A percentile compares a stretch with the other conserved stretches of the same genome.
These are phyloP conservation scores for Coccomyxa subellipsoidea DNA, from an alignment of 163 green algal species.

Conservation along the genomic window DNA sequence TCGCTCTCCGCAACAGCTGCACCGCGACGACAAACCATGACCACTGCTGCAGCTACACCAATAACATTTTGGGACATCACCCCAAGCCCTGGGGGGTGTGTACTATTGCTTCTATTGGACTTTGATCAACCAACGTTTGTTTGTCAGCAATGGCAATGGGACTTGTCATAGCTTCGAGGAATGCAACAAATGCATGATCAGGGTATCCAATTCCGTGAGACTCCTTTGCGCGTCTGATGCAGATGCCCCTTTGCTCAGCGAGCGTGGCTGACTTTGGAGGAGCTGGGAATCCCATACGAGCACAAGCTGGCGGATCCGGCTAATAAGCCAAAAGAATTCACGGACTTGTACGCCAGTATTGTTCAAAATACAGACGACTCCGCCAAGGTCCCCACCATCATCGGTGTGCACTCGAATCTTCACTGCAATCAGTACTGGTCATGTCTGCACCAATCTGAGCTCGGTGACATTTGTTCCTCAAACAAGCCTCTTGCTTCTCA, in stretches of 20 bases:
- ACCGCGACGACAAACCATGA: not conserved
- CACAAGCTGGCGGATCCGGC: not conserved
- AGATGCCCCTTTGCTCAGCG: slow-evolving; percentile 9
- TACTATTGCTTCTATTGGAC: not conserved
- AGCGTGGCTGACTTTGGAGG: slow-evolving; percentile 2
- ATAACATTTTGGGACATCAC: not conserved
- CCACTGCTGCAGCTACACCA: not conserved
- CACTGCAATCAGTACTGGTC: not conserved
- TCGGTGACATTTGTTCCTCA: too few relatives aligned
- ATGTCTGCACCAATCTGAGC: too few relatives aligned
- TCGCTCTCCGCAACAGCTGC: not conserved
- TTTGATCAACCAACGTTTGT: not conserved
- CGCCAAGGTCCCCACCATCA: slow-evolving; percentile 10
- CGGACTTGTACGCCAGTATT: slow-evolving; percentile 1
- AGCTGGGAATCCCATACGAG: not conserved
- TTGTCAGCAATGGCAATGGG: not conserved
- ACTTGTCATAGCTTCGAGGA: not conserved
- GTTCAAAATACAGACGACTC: not conserved
- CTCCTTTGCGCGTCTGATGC: not conserved
- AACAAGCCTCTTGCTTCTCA: too few relatives aligned
- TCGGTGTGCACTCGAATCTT: not conserved
- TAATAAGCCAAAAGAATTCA: slow-evolving; percentile 9
- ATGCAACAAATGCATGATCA: not conserved
- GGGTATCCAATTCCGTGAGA: not conserved
- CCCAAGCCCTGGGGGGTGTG: not conserved